Evolutionary conservation across 2,329 filamentous ascomycete species (phyloP).

Genomic region (Amauroascus verrucosus): DNA sequence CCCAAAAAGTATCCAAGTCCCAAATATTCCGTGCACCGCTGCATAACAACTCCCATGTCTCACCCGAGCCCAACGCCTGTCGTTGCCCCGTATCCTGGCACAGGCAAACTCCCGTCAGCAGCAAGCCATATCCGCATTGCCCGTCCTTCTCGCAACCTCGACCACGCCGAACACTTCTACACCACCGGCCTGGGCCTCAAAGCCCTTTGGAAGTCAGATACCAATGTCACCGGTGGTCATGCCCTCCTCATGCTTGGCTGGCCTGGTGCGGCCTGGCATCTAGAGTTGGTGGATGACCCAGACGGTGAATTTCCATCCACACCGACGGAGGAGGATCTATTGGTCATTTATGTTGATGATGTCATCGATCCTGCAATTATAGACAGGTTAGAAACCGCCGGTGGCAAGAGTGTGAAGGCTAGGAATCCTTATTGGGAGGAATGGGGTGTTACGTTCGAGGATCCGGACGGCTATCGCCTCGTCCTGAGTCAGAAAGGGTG

Average conservation of each 20-base stretch:
- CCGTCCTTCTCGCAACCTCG: constrained; percentile 33
- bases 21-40: no score
- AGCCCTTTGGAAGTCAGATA: constrained; percentile 26
- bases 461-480: constrained; percentile 39
- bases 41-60: no score
- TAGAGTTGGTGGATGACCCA: constrained; percentile 37
- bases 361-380: constrained; percentile 25
- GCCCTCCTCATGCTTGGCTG: constrained; percentile 38
- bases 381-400: constrained; percentile 25
- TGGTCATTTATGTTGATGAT: constrained; percentile 38
- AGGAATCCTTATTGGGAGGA: constrained; percentile 40
- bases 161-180: constrained; percentile 36
- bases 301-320: constrained; percentile 22
- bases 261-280: constrained; percentile 31
- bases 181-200: constrained; percentile 34
- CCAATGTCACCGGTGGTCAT: constrained; percentile 31
- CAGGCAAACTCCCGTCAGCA: constrained; percentile 11
- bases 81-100: background rate
- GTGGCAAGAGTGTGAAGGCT: constrained; percentile 29
- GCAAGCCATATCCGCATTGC: constrained; percentile 31
- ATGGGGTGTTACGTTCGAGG: constrained; percentile 38
- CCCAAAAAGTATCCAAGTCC: no score
- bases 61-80: background rate
- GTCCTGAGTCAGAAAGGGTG: constrained; percentile 25
- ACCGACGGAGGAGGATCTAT: constrained; percentile 37